Base-by-base conservation (phyloP, 2,329 filamentous ascomycete species). In the Emmonsiellopsis sp. region DNA sequence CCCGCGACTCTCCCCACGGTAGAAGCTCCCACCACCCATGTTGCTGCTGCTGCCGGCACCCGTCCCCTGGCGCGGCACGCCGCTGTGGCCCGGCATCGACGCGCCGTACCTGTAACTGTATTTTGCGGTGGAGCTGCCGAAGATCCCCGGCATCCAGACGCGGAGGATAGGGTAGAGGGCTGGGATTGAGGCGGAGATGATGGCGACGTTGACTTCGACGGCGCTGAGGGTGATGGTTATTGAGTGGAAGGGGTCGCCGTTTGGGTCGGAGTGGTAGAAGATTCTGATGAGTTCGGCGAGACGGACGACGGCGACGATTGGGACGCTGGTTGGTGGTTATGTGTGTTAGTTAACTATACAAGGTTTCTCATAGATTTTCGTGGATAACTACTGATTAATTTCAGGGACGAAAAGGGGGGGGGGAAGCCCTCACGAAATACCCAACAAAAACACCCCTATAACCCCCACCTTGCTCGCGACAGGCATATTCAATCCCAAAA, bases 401-500 rank as follows among this genome's bases (percentile, higher is more conserved):
- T 44, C 42, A 27, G 10, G 17, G 21, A 27, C 21, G 21, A 17
- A 17, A 17, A 17, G 17, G 17, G 17, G 17, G 17, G 21, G 21
- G 21, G 21, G 21, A 44, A 4, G 4, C 10, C 3, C 42, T 44
- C 21, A 44, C 42, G 17, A 10, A 17, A 44, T n/a, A 5, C 42
- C 42, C 11, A 44, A 17, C 13, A 44, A 17, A 44, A 44, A 44
- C 42, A 44, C 42, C 10, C 13, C 17, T 3, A 44, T 44, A 10
- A 44, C 13, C 13, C 11, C 42, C 13, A 44, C 21, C 17, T 44
- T 44, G 4, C 9, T n/a, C 42, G 13, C 17, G 3, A 13, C 21
- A 3, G 13, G 13, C 13, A 44, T 44, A 13, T 44, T 71, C 13
- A 75, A 61, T 4, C 65, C 65, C 7, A 69, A 49, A 51, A 76